Evolutionary conservation across 176 grass and related monocot genomes (phyloP), one percentile per base, ranked within the genome.

Genomic region (Bromus sterilis): DNA sequence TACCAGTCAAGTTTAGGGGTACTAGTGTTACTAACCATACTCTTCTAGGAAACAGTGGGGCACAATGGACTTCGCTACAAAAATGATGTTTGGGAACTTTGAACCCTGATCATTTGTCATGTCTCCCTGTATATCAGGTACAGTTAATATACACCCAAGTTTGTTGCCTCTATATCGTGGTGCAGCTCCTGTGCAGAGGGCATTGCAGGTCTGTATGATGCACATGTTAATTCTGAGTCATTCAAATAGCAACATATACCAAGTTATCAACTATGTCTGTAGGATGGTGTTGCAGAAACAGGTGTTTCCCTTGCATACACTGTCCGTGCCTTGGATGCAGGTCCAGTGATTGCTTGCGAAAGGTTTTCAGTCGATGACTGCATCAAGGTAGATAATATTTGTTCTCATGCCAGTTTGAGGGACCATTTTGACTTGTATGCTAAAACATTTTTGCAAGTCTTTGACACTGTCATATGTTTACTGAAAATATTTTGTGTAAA

Each of bases 291-390:
- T 71, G 56, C 57, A 67, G 92, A 98, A 89, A 98, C 95, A 89
- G 95, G 95, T 93, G 95, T 94, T 78, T 94, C 95, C 21, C 68
- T 98, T 87, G 92, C 92, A 86, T 98, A 98, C 83, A 98, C 95
- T 78, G 87, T 98, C 39, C 86, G 84, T 88, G 84, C 83, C 5
- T 78, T 98, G 75, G 95, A 98, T 91, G 84, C 95, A 39, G 95
- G 95, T 62, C 95, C 95, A 32, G 75, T 98, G 35, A 98, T 98
- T 91, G 81, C 95, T 28, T 83, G 29, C 61, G 88, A 91, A 89
- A 93, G 62, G 75, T 68, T 98, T 64, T 53, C 68, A 87, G 86
- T 98, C 63, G 92, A 94, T 82, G 84, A 94, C 24, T 87, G 4
- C 73, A 91, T 98, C 58, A 94, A 93, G 90, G 95, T 98, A 91